Base-by-base conservation (phyloP, 2,329 filamentous ascomycete genomes). In the Aureobasidium sp. region DNA sequence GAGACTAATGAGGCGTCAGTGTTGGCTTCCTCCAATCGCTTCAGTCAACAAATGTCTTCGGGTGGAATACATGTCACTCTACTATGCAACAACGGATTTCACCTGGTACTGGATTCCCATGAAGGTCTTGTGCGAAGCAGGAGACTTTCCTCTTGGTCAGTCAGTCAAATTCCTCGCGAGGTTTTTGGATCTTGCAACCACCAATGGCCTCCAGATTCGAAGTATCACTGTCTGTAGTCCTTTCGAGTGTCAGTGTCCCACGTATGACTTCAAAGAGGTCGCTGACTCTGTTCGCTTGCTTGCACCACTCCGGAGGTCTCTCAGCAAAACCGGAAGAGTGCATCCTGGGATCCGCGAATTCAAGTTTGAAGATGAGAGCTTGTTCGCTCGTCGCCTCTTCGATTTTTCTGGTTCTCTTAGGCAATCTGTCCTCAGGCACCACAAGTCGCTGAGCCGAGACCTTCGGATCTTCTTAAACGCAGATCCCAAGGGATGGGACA, bases 211-310 rank as follows among this genome's bases (percentile, higher is more conserved):
- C 6, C 22, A 25, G 27, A 44, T 57, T 5, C 45, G 25, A 45
- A 39, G 39, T n/a, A 17, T 44, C 5, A 29, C n/a, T 7, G 17
- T 45, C 27, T 2, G 27, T 14, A 20, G 25, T 12, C 39, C 39
- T 3, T 1, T 2, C 2, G 4, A 45, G 2, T 36, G 42, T 7
- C 41, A 53, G 17, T 5, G 3, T 3, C n/a, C 20, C 6, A 12
- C 11, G 1, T 2, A 3, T 2, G 2, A 0, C 20, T 2, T 31
- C 11, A 4, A 8, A 1, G 2, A 6, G 17, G 7, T 44, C 31
- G 1, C 0, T 2, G 2, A 1, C 2, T 41, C 27, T 15, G 53
- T 57, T 5, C 15, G 27, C 3, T 11, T 36, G 6, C 29, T 57
- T 22, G 53, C 27, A 36, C 53, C 39, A 45, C 39, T 57, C 3